Percentiles rank a stretch among this genome's conserved stretches.
These are phyloP conservation scores for Phytopythium chamaehyphon DNA, from an alignment of 352 stramenopile species.

Conservation along the genomic window DNA sequence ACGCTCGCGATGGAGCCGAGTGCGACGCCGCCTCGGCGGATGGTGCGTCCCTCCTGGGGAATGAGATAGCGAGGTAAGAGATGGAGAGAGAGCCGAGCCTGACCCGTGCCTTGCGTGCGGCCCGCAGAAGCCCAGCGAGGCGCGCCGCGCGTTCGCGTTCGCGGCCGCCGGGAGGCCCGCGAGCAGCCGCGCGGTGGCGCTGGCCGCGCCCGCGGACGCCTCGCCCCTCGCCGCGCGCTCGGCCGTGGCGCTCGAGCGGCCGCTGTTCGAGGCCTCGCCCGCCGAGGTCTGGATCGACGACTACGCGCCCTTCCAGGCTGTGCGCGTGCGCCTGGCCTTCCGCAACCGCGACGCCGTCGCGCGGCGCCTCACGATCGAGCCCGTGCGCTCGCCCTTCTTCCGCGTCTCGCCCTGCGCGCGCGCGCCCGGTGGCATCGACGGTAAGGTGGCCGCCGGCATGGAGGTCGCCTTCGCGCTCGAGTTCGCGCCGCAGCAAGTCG, in stretches of 20 bases:
- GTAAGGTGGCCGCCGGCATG: slow-evolving; percentile 92
- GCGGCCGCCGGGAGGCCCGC: slow-evolving; percentile 32
- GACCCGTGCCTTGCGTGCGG: not conserved
- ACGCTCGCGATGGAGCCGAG: too few species aligned
- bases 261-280: slow-evolving; percentile 85
- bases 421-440: slow-evolving; percentile 31
- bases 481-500: slow-evolving; percentile 89
- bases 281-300: slow-evolving; percentile 89
- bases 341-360: slow-evolving; percentile 91
- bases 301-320: slow-evolving; percentile 87
- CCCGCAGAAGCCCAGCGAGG: slow-evolving; percentile 61
- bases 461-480: slow-evolving; percentile 89
- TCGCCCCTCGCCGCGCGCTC: slow-evolving; percentile 45
- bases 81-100: too few species aligned
- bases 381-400: slow-evolving; percentile 86
- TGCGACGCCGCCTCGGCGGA: not conserved
- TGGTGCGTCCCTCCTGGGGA: not conserved
- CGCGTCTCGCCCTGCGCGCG: slow-evolving; percentile 34
- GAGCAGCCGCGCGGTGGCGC: slow-evolving; percentile 45
- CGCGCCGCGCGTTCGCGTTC: slow-evolving; percentile 49
- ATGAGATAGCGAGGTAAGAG: not conserved
- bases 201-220: slow-evolving; percentile 76
- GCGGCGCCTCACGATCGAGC: slow-evolving; percentile 87
- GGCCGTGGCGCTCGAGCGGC: slow-evolving; percentile 78
- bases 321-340: slow-evolving; percentile 85